Percentiles rank a stretch among this genome's conserved stretches.
phyloP scores from a whole-genome alignment of 2,329 filamentous ascomycete species.

The Diaporthe caulivora region DNA sequence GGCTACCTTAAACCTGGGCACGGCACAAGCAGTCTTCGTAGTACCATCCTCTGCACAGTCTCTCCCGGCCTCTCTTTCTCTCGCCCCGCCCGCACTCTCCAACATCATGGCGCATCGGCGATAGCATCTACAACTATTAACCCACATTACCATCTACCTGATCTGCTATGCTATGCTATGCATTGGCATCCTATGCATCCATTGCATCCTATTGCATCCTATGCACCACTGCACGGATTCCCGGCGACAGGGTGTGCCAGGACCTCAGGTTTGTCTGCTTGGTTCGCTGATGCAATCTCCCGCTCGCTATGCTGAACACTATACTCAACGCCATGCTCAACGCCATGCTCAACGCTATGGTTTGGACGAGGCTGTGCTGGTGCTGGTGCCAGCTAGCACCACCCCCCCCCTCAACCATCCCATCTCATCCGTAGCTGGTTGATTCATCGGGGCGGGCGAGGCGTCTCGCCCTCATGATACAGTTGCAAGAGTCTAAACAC shows the following conservation, averaged over 20 bases:
- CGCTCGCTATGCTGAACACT: background rate
- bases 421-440: background rate
- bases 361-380: constrained; percentile 10
- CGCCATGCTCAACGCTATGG: background rate
- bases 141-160: no score
- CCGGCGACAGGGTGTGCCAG: constrained; percentile 24
- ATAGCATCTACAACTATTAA: background rate
- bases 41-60: no score
- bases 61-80: constrained; percentile 11
- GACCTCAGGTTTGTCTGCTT: constrained; percentile 20
- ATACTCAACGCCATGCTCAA: background rate
- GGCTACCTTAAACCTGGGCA: constrained; percentile 16
- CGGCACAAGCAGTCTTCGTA: background rate
- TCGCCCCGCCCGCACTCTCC: no score
- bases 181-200: background rate
- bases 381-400: no score
- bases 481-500: no score
- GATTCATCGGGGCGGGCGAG: background rate
- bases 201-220: background rate
- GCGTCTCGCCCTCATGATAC: constrained; percentile 21
- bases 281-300: constrained; percentile 15
- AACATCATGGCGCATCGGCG: background rate
- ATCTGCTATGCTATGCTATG: background rate
- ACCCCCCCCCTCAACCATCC: no score
- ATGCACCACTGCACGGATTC: constrained; percentile 12